Evolutionary conservation across 805 yeast genomes (phyloP).

Genomic region (Monosporozyma aquatica): DNA sequence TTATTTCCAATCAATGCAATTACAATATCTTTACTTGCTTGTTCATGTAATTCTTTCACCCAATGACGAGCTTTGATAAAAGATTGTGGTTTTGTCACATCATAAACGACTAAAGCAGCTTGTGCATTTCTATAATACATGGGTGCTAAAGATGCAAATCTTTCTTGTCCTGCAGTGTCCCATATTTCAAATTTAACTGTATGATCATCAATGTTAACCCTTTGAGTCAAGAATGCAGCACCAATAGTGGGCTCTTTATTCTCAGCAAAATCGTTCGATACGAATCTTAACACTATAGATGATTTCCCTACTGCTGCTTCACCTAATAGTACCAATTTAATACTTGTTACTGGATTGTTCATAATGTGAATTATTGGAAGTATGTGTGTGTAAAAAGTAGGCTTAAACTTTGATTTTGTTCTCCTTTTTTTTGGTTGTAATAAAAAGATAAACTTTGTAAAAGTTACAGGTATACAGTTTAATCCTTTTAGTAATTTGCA

Average conservation of each 20-base stretch:
- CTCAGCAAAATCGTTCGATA: conserved; percentile 91
- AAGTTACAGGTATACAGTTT: too few species aligned
- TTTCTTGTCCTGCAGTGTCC: conserved; percentile 98
- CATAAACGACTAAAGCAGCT: conserved; percentile 93
- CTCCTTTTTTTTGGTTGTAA: too few species aligned
- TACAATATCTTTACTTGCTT: conserved; percentile 83
- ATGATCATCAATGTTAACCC: conserved; percentile 76
- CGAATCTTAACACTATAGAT: conserved; percentile 84
- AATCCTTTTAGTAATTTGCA: too few species aligned
- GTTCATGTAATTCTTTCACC: conserved; percentile 94
- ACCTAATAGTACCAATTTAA: conserved; percentile 84
- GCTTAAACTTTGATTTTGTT: too few species aligned
- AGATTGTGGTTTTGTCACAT: conserved; percentile 88
- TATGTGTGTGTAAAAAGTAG: too few species aligned
- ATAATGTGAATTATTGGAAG: too few species aligned
- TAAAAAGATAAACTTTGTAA: too few species aligned
- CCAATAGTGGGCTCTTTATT: conserved; percentile 97
- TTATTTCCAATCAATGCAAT: conserved; percentile 94
- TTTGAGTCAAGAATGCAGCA: conserved; percentile 92
- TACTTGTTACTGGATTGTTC: conserved; percentile 33
- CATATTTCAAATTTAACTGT: conserved; percentile 88
- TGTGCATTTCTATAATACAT: conserved; percentile 97
- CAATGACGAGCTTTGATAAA: conserved; percentile 95
- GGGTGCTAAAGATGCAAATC: conserved; percentile 93
- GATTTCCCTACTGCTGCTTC: conserved; percentile 98